Conservation (phyloP, 2,329 filamentous ascomycete genomes). For the Nemania abortiva region DNA sequence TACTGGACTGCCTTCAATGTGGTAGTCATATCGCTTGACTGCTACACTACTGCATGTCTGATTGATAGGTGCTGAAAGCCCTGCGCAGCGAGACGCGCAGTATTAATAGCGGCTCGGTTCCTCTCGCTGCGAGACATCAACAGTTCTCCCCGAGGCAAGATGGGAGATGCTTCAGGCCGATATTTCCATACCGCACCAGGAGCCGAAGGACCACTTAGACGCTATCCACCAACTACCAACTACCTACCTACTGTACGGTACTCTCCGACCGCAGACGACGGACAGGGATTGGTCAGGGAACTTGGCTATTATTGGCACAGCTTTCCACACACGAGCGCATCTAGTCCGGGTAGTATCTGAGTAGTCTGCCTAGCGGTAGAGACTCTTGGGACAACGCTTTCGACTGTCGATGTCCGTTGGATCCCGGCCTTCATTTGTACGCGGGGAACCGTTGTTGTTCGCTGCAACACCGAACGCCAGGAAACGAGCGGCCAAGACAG, state of each 20-base stretch:
- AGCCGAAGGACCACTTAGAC: not conserved
- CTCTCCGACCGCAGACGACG: conserved; percentile 10
- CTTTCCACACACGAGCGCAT: not conserved
- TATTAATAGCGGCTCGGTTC: conserved; percentile 35
- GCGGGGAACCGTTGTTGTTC: conserved; percentile 6
- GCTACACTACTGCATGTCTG: conserved; percentile 34
- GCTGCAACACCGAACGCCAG: conserved; percentile 4
- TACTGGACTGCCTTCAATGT: conserved; percentile 36
- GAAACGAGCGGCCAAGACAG: not conserved
- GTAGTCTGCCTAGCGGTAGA: not conserved
- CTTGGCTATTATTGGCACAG: not conserved
- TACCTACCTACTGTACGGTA: not conserved
- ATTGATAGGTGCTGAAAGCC: conserved; percentile 31
- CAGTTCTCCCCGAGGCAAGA: conserved; percentile 10
- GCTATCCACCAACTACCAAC: not conserved
- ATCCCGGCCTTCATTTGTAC: not conserved
- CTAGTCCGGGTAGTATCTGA: not conserved
- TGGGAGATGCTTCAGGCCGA: conserved; percentile 1
- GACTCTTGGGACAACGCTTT: not conserved
- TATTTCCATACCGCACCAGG: conserved; percentile 5
- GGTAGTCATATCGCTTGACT: conserved; percentile 25
- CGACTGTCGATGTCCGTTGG: not conserved
- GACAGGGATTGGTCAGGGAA: conserved; percentile 5
- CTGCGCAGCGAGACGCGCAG: conserved; percentile 13
- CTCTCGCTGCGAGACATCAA: conserved; percentile 23